Evolutionary conservation across 139 green algal species (phyloP), one percentile per base, ranked within the genome.

Genomic region (Spirogloea muscicola): DNA sequence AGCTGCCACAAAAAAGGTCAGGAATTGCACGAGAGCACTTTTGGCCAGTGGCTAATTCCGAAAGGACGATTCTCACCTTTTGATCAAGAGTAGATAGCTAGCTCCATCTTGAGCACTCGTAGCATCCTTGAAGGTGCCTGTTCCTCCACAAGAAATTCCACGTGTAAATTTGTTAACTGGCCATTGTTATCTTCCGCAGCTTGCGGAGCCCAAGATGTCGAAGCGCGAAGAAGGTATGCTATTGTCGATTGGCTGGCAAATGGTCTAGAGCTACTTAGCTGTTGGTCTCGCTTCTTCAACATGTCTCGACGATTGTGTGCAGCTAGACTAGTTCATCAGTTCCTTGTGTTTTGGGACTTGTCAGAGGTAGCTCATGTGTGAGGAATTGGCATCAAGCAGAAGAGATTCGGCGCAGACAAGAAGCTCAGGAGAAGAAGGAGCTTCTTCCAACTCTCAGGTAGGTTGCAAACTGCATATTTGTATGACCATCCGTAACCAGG

Each of bases 1-100:
- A n/a, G 69, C 41, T 10, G 61, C 33, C 21, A 96, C 91, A 21
- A 88, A 87, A 29, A 90, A 90, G 83, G 46, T 65, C 33, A 33
- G 3, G 13, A n/a, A 38, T 31, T 3, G 18, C 55, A 27, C 55
- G 0, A 27, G 18, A 21, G 25, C 57, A 1, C 33, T 10, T 34
- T 27, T 29, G 27, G 18, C 4, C 3, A 5, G 13, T 3, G 27
- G 27, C n/a, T 6, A 27, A 18, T 29, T 42, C 43, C 13, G 43
- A 10, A 51, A 51, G 43, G 10, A 10, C 43, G 13, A 41, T 27
- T 1, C 31, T 65, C n/a, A n/a, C n/a, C n/a, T n/a, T n/a, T n/a
- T n/a, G n/a, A n/a, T n/a, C n/a, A n/a, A n/a, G n/a, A n/a, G n/a
- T n/a, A n/a, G n/a, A n/a, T n/a, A n/a, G n/a, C n/a, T n/a, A n/a